phyloP scores from a whole-genome alignment of 768 basidiomycete genomes.

The Tricholoma hemisulphureum region DNA sequence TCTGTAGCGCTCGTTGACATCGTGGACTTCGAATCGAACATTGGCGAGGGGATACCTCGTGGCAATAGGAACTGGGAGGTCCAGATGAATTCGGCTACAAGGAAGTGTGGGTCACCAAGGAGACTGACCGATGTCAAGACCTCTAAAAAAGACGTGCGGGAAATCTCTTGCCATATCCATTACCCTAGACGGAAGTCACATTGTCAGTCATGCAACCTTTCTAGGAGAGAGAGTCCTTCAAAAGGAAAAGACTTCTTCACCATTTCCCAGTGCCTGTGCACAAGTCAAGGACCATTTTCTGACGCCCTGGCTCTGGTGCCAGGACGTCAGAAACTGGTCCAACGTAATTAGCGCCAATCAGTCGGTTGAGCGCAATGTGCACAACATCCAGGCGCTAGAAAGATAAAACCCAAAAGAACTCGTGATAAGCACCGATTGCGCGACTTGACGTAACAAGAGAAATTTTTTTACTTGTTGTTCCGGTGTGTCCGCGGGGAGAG shows the following conservation, averaged over 20 bases:
- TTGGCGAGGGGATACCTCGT: conserved; percentile 60
- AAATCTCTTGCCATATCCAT: conserved; percentile 72
- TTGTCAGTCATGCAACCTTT: conserved; percentile 4
- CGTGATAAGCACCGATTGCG: conserved; percentile 1
- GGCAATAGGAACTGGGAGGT: conserved; percentile 63
- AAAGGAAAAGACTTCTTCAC: conserved; percentile 39
- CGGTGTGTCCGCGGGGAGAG: conserved; percentile 66
- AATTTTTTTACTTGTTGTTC: conserved; percentile 60
- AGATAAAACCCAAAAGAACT: conserved; percentile 1
- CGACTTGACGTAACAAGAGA: not conserved
- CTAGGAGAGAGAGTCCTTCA: conserved; percentile 15
- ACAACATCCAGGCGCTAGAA: conserved; percentile 51
- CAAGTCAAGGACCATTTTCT: conserved; percentile 64
- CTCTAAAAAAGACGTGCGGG: conserved; percentile 63
- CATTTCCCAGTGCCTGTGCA: conserved; percentile 76
- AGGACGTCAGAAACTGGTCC: conserved; percentile 60
- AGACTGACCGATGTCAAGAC: conserved; percentile 71
- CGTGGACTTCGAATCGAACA: conserved; percentile 64
- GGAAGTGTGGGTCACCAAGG: not conserved
- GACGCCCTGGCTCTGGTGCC: conserved; percentile 35
- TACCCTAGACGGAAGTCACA: conserved; percentile 46
- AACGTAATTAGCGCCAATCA: conserved; percentile 57
- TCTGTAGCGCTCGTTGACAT: conserved; percentile 51
- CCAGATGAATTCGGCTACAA: not conserved
- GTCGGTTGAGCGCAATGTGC: conserved; percentile 47